phyloP scores from a whole-genome alignment of 495 filamentous ascomycete species.

The Aspergillus biplanus region DNA sequence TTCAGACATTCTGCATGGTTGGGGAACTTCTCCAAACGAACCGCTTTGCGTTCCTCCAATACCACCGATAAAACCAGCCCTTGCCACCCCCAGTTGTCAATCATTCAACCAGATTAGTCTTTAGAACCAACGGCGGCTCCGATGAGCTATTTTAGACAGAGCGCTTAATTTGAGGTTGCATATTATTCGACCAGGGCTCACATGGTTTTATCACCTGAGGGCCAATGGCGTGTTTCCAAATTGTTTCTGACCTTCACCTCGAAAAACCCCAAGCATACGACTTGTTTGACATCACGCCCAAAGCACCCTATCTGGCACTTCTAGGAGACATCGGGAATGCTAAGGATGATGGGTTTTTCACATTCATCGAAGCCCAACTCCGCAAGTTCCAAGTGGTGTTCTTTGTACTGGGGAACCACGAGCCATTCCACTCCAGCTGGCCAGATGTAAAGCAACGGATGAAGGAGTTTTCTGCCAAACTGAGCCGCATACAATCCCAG shows the following conservation, averaged over 20 bases:
- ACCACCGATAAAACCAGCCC: background rate
- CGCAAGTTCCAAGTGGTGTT: constrained; percentile 50
- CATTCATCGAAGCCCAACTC: constrained; percentile 51
- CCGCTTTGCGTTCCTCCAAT: background rate
- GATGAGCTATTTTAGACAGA: background rate
- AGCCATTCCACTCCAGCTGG: constrained; percentile 54
- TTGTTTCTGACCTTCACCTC: constrained; percentile 62
- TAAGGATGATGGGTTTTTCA: constrained; percentile 41
- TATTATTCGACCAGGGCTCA: background rate
- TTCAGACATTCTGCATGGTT: background rate
- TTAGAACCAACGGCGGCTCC: background rate
- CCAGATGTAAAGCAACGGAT: constrained; percentile 28
- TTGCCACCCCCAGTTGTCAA: background rate
- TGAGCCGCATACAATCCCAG: constrained; percentile 5
- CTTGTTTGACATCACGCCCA: constrained; percentile 45
- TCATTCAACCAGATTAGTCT: background rate
- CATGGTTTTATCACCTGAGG: background rate
- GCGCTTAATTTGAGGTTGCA: background rate
- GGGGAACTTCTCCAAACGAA: background rate
- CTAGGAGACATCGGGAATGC: constrained; percentile 61
- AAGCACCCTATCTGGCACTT: constrained; percentile 55
- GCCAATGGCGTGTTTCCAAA: constrained; percentile 46
- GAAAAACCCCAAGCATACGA: constrained; percentile 52
- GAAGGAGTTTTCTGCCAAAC: constrained; percentile 25
- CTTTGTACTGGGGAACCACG: constrained; percentile 60